Percentiles rank a stretch among this genome's conserved stretches.
Evolutionary conservation across 2,329 filamentous ascomycete species (phyloP).

Genomic region (Emergomyces pasteurianus): DNA sequence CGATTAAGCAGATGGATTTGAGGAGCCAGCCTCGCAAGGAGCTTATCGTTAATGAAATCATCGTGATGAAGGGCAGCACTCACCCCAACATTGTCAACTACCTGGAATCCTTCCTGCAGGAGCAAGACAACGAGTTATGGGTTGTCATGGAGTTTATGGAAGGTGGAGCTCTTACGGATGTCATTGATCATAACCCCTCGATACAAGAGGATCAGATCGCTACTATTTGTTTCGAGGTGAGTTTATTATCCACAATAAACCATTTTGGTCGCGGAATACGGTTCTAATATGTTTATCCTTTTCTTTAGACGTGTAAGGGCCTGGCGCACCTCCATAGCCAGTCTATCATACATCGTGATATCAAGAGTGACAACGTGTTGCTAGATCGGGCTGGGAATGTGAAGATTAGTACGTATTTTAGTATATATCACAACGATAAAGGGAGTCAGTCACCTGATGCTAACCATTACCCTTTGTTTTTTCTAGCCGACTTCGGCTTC

Average conservation of each 20-base stretch:
- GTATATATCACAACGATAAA: not conserved
- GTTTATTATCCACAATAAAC: slow-evolving; percentile 33
- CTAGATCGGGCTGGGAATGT: slow-evolving; percentile 89
- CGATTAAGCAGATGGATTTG: slow-evolving; percentile 99
- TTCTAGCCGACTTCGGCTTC: slow-evolving; percentile 89
- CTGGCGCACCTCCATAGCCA: slow-evolving; percentile 89
- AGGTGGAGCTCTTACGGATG: slow-evolving; percentile 90
- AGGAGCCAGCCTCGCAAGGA: slow-evolving; percentile 96
- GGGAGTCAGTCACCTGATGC: slow-evolving; percentile 11
- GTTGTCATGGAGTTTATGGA: slow-evolving; percentile 99
- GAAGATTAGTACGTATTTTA: slow-evolving; percentile 72
- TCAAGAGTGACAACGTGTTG: slow-evolving; percentile 98
- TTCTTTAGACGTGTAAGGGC: slow-evolving; percentile 75
- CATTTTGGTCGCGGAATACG: not conserved
- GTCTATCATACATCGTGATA: slow-evolving; percentile 97
- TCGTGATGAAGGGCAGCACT: slow-evolving; percentile 99
- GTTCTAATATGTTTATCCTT: slow-evolving; percentile 11
- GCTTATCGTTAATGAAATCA: slow-evolving; percentile 97
- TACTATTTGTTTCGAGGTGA: slow-evolving; percentile 89
- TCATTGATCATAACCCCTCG: slow-evolving; percentile 92
- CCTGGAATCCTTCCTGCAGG: slow-evolving; percentile 88
- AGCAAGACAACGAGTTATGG: slow-evolving; percentile 93
- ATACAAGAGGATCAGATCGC: slow-evolving; percentile 97
- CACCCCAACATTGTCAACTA: slow-evolving; percentile 99
- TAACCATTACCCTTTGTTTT: slow-evolving; percentile 32